Percentiles rank a stretch among this genome's conserved stretches.
Evolutionary conservation across 2,329 filamentous ascomycete species (phyloP).

Genomic region (Colletotrichum cordylinicola): DNA sequence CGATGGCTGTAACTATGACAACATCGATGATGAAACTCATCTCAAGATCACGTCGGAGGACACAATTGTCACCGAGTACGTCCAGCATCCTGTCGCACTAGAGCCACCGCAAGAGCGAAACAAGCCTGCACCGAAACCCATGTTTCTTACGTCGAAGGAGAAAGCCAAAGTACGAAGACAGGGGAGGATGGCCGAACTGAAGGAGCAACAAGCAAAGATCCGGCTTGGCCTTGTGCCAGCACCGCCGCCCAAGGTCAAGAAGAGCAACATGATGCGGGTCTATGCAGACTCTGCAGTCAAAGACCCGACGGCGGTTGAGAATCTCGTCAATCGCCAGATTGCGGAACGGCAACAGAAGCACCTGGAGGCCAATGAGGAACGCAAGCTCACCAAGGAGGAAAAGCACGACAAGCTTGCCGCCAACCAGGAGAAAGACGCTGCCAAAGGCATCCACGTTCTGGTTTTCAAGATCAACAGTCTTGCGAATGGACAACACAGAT

Average conservation of each 20-base stretch:
- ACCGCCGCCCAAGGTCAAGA: conserved; percentile 94
- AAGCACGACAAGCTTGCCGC: conserved; percentile 79
- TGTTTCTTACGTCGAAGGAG: conserved; percentile 91
- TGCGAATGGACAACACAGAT: conserved; percentile 92
- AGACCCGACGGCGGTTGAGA: conserved; percentile 96
- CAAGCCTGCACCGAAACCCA: conserved; percentile 79
- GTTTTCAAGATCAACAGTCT: conserved; percentile 91
- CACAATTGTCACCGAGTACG: conserved; percentile 86
- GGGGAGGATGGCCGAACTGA: conserved; percentile 87
- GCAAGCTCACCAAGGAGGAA: conserved; percentile 89
- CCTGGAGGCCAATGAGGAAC: conserved; percentile 78
- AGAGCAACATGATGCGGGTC: conserved; percentile 96
- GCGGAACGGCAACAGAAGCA: conserved; percentile 84
- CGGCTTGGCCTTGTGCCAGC: conserved; percentile 87
- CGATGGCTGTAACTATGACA: conserved; percentile 77
- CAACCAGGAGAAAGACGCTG: conserved; percentile 88
- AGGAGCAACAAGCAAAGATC: conserved; percentile 97
- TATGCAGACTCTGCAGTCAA: conserved; percentile 69
- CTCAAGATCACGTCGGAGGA: conserved; percentile 81
- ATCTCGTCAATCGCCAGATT: conserved; percentile 91
- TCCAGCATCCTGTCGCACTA: conserved; percentile 91
- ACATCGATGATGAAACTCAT: conserved; percentile 67
- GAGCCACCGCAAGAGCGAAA: conserved; percentile 92
- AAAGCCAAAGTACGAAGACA: conserved; percentile 90
- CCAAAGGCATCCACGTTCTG: conserved; percentile 82